A percentile compares a stretch with the other conserved stretches of the same genome.
phyloP scores from a whole-genome alignment of 192 early-diverging fungal genomes.

The Dispira parvispora region DNA sequence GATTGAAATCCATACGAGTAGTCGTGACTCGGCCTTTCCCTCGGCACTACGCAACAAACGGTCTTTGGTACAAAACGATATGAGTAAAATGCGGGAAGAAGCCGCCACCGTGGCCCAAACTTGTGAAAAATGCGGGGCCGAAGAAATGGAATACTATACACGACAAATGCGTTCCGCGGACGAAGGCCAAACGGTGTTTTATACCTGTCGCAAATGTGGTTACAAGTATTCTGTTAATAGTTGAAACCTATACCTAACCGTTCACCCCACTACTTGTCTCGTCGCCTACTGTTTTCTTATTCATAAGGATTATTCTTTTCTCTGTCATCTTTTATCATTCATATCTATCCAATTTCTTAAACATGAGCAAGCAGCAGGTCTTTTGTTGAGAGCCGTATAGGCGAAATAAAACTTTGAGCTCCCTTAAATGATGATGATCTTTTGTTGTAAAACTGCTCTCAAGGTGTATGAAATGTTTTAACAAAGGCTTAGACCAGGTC shows the following conservation, averaged over 20 bases:
- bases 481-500: too few relatives aligned
- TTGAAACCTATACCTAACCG: background rate
- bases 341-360: too few relatives aligned
- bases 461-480: too few relatives aligned
- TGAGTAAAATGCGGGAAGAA: slow-evolving; percentile 17
- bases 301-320: too few relatives aligned
- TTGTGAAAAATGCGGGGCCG: slow-evolving; percentile 84
- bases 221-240: slow-evolving; percentile 4
- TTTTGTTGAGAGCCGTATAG: too few relatives aligned
- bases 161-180: slow-evolving; percentile 95
- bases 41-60: slow-evolving; percentile 53
- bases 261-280: background rate
- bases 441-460: too few relatives aligned
- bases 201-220: slow-evolving; percentile 90
- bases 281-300: too few relatives aligned
- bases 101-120: slow-evolving; percentile 64
- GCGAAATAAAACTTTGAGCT: too few relatives aligned
- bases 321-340: too few relatives aligned
- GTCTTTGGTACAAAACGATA: slow-evolving; percentile 38
- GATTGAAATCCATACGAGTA: slow-evolving; percentile 65
- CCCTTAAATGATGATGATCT: too few relatives aligned
- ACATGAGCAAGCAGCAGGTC: too few relatives aligned
- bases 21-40: slow-evolving; percentile 59
- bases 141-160: slow-evolving; percentile 92
- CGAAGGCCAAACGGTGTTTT: slow-evolving; percentile 99